phyloP scores from a whole-genome alignment of 108 stramenopile species.

The Nitzschia inconspicua region DNA sequence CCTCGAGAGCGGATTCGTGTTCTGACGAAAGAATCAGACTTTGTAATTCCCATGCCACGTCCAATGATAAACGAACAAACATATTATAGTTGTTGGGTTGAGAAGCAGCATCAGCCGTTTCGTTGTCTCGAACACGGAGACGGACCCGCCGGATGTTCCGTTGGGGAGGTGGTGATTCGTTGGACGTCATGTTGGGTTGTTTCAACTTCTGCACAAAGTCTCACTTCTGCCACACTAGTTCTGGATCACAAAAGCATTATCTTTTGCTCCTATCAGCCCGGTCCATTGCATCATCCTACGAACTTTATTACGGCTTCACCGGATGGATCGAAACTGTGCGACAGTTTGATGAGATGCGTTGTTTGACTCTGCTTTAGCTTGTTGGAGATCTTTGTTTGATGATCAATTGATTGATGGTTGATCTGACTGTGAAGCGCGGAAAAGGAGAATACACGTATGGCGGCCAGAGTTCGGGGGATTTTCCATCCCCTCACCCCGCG shows the following conservation, averaged over 20 bases:
- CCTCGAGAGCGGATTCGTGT: neutral
- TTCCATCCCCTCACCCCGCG: too few relatives aligned
- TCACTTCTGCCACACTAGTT: neutral
- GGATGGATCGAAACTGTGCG: neutral
- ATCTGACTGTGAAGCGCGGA: too few relatives aligned
- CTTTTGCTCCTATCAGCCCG: neutral
- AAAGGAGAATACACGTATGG: too few relatives aligned
- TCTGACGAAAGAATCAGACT: neutral
- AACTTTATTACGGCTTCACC: neutral
- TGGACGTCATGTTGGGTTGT: neutral
- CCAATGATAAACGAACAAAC: conserved; percentile 22
- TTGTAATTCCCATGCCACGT: neutral
- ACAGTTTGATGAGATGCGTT: conserved; percentile 31
- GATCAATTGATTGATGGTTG: too few relatives aligned
- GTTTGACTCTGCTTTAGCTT: conserved; percentile 66
- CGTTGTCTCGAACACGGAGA: neutral
- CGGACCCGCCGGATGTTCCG: neutral
- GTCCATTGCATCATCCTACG: neutral
- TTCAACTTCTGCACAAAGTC: neutral
- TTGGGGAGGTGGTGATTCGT: neutral
- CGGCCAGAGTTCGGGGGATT: too few relatives aligned
- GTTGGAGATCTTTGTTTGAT: too few relatives aligned
- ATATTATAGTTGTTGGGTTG: conserved; percentile 11
- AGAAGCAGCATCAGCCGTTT: neutral
- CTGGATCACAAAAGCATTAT: neutral